A percentile compares a stretch with the other conserved stretches of the same genome.
These are phyloP conservation scores for Dactylonectria macrodidyma DNA, from an alignment of 2,329 filamentous ascomycete genomes.

Conservation along the genomic window DNA sequence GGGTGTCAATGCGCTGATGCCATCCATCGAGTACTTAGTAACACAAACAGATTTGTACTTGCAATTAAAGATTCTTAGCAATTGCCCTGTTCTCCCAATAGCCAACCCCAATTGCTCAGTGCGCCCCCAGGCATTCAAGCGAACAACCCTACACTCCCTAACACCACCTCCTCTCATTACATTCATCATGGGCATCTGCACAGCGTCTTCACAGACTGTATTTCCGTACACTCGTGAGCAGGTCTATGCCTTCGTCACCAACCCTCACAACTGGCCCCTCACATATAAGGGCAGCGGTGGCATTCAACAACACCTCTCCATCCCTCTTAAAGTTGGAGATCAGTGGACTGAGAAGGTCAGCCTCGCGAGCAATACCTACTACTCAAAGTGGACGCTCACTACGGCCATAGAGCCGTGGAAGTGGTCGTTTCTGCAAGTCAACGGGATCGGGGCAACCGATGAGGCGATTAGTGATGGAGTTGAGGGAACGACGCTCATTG, in stretches of 20 bases:
- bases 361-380: conserved; percentile 14
- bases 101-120: too few relatives aligned
- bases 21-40: too few relatives aligned
- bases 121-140: too few relatives aligned
- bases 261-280: conserved; percentile 19
- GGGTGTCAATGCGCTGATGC: too few relatives aligned
- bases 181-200: conserved; percentile 6
- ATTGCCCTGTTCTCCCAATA: too few relatives aligned
- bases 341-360: conserved; percentile 18
- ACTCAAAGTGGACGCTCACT: conserved; percentile 10
- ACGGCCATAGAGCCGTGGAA: conserved; percentile 10
- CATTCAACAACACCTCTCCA: conserved; percentile 10
- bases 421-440: conserved; percentile 11
- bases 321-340: conserved; percentile 11
- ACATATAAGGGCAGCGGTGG: conserved; percentile 19
- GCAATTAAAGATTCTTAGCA: too few relatives aligned
- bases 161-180: too few relatives aligned
- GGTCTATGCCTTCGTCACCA: conserved; percentile 19
- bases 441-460: conserved; percentile 15
- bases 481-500: conserved; percentile 9
- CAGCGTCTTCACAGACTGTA: conserved; percentile 8
- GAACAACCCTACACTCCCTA: too few relatives aligned
- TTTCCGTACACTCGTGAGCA: conserved; percentile 17
- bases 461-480: conserved; percentile 4
- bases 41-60: too few relatives aligned